phyloP scores from a whole-genome alignment of 1,284 basidiomycete genomes.

The Bondarzewia mesenterica region DNA sequence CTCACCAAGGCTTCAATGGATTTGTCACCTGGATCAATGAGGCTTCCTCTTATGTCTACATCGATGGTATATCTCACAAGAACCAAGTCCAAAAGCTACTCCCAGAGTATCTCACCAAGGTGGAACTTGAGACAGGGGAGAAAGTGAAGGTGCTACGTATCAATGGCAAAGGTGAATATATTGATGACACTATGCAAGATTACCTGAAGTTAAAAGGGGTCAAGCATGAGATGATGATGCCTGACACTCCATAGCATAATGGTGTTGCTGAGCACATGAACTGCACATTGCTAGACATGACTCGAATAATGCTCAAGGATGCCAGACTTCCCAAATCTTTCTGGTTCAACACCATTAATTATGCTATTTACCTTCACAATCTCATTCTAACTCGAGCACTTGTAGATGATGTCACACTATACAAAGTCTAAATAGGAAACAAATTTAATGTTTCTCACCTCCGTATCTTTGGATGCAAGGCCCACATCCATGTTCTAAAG shows the following conservation, averaged over 20 bases:
- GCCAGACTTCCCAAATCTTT: slow-evolving; percentile 17
- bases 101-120: neutral
- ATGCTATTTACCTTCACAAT: slow-evolving; percentile 13
- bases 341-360: slow-evolving; percentile 21
- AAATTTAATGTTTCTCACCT: slow-evolving; percentile 14
- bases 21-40: slow-evolving; percentile 1
- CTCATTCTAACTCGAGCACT: slow-evolving; percentile 9
- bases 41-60: neutral
- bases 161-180: slow-evolving; percentile 2
- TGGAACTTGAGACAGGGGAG: neutral
- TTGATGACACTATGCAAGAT: neutral
- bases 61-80: neutral
- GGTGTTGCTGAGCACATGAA: slow-evolving; percentile 21
- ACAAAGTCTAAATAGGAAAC: slow-evolving; percentile 11
- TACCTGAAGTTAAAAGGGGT: slow-evolving; percentile 9
- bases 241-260: slow-evolving; percentile 13
- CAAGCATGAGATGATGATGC: slow-evolving; percentile 9
- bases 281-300: slow-evolving; percentile 20
- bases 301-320: slow-evolving; percentile 18
- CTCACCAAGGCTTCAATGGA: neutral
- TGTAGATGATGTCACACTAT: slow-evolving; percentile 9
- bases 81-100: neutral
- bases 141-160: neutral
- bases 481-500: neutral
- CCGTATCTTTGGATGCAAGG: slow-evolving; percentile 10